Evolutionary conservation across 1,139 yeast species (phyloP), one percentile per base, ranked within the genome.

Genomic region (Sugiyamaella novakii): DNA sequence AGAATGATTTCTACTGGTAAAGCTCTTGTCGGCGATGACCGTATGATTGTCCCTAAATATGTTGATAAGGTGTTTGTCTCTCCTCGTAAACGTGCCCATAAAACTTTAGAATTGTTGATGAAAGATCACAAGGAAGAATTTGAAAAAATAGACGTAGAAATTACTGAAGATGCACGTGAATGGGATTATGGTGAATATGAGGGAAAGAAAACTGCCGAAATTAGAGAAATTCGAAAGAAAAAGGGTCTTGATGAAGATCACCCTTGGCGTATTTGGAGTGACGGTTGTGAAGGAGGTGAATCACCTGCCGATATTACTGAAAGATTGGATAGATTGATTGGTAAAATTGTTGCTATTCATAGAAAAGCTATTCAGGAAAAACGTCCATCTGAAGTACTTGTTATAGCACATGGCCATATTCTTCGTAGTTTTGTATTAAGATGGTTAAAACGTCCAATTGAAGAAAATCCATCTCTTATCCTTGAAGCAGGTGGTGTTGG

Each of bases 141-240:
- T 47, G 54, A 57, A 34, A 34, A 52, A 15, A 43, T 53, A 36
- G 56, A 58, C 5, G 50, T 53, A 18, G 56, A 50, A 36, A 41
- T 37, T 17, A 79, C 79, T 15, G 91, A 85, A 55, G 80, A 85
- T 44, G 69, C 88, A 45, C 77, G 94, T 56, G 98, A 91, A 70
- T 91, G 98, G 97, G 94, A 87, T 59, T 91, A 91, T 63, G 98
- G 98, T 58, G 94, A 87, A 61, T 91, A 91, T 66, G 98, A 91
- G 71, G 98, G 98, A 3, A 68, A 83, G 59, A 67, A 75, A 50
- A 85, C 95, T 1, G 68, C 71, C 11, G 80, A 89, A 58, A 89
- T 91, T 64, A 71, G 76, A 36, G 76, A 72, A 8, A 66, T 79
- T 56, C 78, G 97, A 60, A 70, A 71, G 40, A 64, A 70, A 15